Percentiles rank a stretch among this genome's conserved stretches.
phyloP scores from a whole-genome alignment of 2,329 filamentous ascomycete genomes.

The Pseudogymnoascus sp. region DNA sequence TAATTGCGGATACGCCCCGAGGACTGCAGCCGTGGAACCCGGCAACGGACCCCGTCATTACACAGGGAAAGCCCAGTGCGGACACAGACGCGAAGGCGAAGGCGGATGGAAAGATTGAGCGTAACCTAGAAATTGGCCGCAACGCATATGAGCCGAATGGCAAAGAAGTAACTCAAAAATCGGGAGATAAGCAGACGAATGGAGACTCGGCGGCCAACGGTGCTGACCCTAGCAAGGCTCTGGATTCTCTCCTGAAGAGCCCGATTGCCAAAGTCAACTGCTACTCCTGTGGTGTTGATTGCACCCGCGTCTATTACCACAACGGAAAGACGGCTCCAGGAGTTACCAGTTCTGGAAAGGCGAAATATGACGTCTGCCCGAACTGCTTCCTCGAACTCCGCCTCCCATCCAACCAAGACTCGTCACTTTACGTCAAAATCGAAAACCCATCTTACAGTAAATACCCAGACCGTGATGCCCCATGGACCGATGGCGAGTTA shows the following conservation, averaged over 20 bases:
- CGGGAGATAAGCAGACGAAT: conserved; percentile 61
- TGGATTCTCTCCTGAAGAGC: conserved; percentile 56
- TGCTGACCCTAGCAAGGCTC: conserved; percentile 35
- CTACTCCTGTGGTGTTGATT: conserved; percentile 87
- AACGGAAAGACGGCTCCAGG: conserved; percentile 45
- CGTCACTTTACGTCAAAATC: conserved; percentile 76
- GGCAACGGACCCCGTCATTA: conserved; percentile 61
- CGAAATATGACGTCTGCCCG: conserved; percentile 82
- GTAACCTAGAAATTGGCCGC: conserved; percentile 86
- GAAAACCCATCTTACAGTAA: conserved; percentile 79
- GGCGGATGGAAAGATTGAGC: conserved; percentile 61
- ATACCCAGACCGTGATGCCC: conserved; percentile 72
- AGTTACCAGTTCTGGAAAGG: conserved; percentile 35
- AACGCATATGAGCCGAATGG: conserved; percentile 93
- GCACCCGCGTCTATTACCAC: conserved; percentile 63
- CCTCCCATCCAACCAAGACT: conserved; percentile 70
- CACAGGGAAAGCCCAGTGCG: conserved; percentile 50
- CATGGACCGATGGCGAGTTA: conserved; percentile 86
- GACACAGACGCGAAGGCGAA: conserved; percentile 47
- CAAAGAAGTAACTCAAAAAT: conserved; percentile 64
- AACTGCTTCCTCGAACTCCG: conserved; percentile 82
- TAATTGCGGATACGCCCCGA: conserved; percentile 90
- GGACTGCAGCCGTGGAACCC: conserved; percentile 95
- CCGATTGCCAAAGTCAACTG: conserved; percentile 68
- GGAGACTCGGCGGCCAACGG: conserved; percentile 62